phyloP scores from a whole-genome alignment of 306 rosid species.

The Rubus parviflorus region DNA sequence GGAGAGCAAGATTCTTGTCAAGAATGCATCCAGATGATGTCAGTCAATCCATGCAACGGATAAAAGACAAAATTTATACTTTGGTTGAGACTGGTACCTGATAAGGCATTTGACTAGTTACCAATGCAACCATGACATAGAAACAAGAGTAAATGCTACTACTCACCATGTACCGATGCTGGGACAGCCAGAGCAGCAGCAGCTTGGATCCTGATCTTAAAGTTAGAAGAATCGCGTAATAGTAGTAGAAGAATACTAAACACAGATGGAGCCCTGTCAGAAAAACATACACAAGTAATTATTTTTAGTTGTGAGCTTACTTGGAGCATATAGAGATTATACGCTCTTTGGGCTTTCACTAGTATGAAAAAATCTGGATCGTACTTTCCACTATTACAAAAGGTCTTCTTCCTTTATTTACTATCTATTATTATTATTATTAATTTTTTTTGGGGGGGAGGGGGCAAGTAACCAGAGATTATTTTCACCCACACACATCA shows the following conservation, averaged over 20 bases:
- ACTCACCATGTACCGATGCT: constrained; percentile 58
- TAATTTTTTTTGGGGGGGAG: not conserved
- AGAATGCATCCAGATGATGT: not conserved
- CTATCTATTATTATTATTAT: not conserved
- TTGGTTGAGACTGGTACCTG: not conserved
- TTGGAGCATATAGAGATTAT: not conserved
- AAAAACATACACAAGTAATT: not conserved
- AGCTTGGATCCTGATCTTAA: constrained; percentile 93
- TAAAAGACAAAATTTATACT: not conserved
- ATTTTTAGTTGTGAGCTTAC: not conserved
- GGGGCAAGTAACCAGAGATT: not conserved
- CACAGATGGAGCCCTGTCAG: constrained; percentile 73
- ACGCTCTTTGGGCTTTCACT: not conserved
- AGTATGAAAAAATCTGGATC: not conserved
- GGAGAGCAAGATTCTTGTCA: not conserved
- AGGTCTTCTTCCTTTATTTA: not conserved
- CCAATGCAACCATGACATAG: not conserved
- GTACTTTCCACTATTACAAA: not conserved
- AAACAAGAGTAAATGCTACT: constrained; percentile 17
- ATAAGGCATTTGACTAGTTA: not conserved
- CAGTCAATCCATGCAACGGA: not conserved
- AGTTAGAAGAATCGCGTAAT: constrained; percentile 80
- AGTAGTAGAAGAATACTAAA: constrained; percentile 81
- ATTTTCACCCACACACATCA: constrained; percentile 9
- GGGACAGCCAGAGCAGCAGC: constrained; percentile 97